Evolutionary conservation across 768 basidiomycete species (phyloP).

Genomic region (Dacryopinax primogenitus): DNA sequence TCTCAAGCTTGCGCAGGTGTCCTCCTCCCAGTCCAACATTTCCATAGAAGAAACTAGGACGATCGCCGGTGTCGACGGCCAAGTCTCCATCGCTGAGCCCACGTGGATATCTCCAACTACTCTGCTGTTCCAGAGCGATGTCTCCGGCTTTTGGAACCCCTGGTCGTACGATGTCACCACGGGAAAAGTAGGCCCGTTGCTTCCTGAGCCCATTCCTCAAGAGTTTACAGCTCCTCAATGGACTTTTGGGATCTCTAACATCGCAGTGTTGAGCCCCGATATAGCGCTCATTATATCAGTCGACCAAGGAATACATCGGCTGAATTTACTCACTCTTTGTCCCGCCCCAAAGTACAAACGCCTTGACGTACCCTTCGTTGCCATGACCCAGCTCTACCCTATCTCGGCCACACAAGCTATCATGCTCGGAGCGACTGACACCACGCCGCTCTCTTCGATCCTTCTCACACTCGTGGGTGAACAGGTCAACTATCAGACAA

Average conservation of each 20-base stretch:
- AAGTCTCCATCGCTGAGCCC: conserved; percentile 47
- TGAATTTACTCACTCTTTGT: conserved; percentile 32
- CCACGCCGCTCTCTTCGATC: conserved; percentile 16
- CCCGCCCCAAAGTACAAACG: conserved; percentile 19
- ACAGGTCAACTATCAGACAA: conserved; percentile 10
- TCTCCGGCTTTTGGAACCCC: conserved; percentile 55
- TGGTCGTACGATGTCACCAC: conserved; percentile 36
- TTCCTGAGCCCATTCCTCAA: conserved; percentile 34
- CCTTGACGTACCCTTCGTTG: conserved; percentile 16
- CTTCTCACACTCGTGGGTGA: conserved; percentile 11
- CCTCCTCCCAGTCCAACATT: conserved; percentile 18
- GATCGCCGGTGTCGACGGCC: conserved; percentile 41
- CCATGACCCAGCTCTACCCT: conserved; percentile 13
- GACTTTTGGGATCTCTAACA: conserved; percentile 38
- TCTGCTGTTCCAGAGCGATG: conserved; percentile 53
- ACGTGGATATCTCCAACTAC: conserved; percentile 44
- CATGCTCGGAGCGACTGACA: conserved; percentile 18
- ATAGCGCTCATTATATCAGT: conserved; percentile 26
- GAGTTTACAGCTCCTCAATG: conserved; percentile 52
- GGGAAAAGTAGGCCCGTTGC: conserved; percentile 29
- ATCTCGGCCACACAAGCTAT: conserved; percentile 17
- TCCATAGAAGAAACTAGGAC: conserved; percentile 29
- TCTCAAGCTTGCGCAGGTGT: conserved; percentile 42
- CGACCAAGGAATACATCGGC: conserved; percentile 33
- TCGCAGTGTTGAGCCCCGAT: conserved; percentile 26